Base-by-base conservation (phyloP, 441 rosid genomes). In the Hura crepitans region DNA sequence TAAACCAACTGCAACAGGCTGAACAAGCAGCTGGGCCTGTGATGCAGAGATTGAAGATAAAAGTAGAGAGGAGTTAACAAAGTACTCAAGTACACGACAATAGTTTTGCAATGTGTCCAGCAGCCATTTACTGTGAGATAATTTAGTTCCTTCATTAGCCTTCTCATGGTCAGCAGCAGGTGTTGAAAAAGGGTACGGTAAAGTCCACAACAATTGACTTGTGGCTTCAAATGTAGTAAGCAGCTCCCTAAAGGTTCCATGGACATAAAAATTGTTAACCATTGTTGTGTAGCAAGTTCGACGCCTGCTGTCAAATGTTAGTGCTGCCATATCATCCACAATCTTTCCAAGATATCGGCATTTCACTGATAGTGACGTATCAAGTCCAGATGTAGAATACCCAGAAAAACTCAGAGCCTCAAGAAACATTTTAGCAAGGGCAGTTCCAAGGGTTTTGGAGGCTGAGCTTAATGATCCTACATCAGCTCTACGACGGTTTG, bases 141-240 rank as follows among this genome's bases (percentile, higher is more conserved):
- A 73, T 73, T 86, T 81, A 79, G 81, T 84, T 78, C 89, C 90
- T 79, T 88, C 97, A 69, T 76, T 85, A 62, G 85, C 80, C 77
- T 92, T 92, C 67, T 88, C 89, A 61, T 83, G 79, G 72, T 89
- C 97, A 83, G 72, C 60, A 67, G 77, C 81, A 27, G 86, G 65
- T 30, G 89, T 72, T 60, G 86, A 83, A 55, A 86, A 58, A 55
- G 90, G 81, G 72, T 74, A 78, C 1, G 98, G 97, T 12, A 81
- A 74, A 5, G 89, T 81, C 97, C 96, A 95, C 56, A 92, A 80
- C 81, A 92, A 76, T 80, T 91, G 96, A 80, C 97, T 92, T 17
- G 98, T 95, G 54, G 98, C 99, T 82, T 88, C 98, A 82, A 95
- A 95, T 51, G 99, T 95, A 59, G 92, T 88, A 20, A 95, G 90